Conservation (phyloP, 2,329 filamentous ascomycete genomes). For the Botrytis galanthina region DNA sequence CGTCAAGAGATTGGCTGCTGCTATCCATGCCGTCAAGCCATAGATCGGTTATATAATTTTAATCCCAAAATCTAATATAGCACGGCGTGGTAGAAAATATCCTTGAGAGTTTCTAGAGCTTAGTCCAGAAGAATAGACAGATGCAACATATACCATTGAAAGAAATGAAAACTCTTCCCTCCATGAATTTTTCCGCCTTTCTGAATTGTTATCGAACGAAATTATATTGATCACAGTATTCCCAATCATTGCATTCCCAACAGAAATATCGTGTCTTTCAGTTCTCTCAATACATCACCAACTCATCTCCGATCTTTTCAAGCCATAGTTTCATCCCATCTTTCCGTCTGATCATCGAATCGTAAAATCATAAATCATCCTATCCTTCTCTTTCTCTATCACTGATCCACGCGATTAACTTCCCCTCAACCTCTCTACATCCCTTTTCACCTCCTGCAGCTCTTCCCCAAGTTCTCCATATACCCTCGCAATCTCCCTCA, state of each 20-base stretch:
- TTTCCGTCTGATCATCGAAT: not conserved
- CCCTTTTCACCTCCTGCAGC: constrained; percentile 35
- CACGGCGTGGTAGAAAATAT: not conserved
- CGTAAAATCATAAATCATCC: not conserved
- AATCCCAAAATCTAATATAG: not conserved
- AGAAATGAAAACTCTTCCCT: not conserved
- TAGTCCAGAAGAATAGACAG: not conserved
- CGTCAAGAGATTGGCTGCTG: constrained; percentile 75
- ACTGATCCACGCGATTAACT: not conserved
- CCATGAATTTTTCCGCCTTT: not conserved
- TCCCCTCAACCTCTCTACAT: constrained; percentile 37
- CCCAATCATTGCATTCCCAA: not conserved
- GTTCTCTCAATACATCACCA: not conserved
- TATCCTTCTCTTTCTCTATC: not conserved
- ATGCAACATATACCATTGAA: not conserved
- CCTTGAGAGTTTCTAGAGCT: not conserved
- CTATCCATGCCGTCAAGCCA: constrained; percentile 76
- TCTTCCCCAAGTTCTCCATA: constrained; percentile 36
- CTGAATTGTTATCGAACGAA: not conserved
- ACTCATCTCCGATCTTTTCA: not conserved
- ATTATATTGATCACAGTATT: not conserved
- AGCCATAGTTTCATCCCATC: not conserved
- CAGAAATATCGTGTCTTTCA: not conserved
- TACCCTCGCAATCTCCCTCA: constrained; percentile 38
- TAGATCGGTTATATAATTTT: constrained; percentile 23